phyloP scores from a whole-genome alignment of 2,329 filamentous ascomycete species.

The Diaporthe ampelina region DNA sequence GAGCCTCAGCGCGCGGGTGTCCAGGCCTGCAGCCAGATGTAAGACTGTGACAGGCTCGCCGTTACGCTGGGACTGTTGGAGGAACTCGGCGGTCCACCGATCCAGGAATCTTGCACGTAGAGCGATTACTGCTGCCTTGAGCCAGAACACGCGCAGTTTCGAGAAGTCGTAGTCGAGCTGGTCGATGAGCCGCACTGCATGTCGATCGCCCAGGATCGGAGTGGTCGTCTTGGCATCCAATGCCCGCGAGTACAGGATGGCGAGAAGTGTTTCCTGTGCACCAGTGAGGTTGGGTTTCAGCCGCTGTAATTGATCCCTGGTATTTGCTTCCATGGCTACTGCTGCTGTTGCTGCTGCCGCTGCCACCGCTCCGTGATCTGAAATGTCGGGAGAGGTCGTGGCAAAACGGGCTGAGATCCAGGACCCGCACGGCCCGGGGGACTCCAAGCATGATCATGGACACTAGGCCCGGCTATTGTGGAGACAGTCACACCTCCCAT shows the following conservation, averaged over 20 bases:
- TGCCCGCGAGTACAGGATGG: conserved; percentile 33
- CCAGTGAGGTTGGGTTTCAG: conserved; percentile 35
- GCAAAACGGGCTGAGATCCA: not conserved
- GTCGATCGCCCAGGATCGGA: conserved; percentile 37
- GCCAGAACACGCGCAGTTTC: not conserved
- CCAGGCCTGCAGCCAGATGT: conserved; percentile 40
- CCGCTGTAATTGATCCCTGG: not conserved
- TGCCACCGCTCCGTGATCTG: not conserved
- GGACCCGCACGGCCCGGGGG: too few relatives aligned
- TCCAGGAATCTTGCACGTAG: conserved; percentile 36
- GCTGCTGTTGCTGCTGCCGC: too few relatives aligned
- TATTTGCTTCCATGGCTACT: not conserved
- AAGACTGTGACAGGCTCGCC: conserved; percentile 38
- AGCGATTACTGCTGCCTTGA: conserved; percentile 4
- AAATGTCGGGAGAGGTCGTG: conserved; percentile 32
- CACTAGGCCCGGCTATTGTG: too few relatives aligned
- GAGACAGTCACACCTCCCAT: too few relatives aligned
- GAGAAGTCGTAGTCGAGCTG: conserved; percentile 40
- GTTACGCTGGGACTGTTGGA: conserved; percentile 20
- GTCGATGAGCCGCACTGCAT: conserved; percentile 33
- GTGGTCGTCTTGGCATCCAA: conserved; percentile 26
- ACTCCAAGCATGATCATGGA: too few relatives aligned
- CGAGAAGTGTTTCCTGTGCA: conserved; percentile 37
- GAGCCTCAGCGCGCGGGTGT: conserved; percentile 40
- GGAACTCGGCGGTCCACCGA: conserved; percentile 31